Evolutionary conservation across 2,329 filamentous ascomycete genomes (phyloP), one percentile per base, ranked within the genome.

Genomic region (Pseudophaeomoniella oleicola): DNA sequence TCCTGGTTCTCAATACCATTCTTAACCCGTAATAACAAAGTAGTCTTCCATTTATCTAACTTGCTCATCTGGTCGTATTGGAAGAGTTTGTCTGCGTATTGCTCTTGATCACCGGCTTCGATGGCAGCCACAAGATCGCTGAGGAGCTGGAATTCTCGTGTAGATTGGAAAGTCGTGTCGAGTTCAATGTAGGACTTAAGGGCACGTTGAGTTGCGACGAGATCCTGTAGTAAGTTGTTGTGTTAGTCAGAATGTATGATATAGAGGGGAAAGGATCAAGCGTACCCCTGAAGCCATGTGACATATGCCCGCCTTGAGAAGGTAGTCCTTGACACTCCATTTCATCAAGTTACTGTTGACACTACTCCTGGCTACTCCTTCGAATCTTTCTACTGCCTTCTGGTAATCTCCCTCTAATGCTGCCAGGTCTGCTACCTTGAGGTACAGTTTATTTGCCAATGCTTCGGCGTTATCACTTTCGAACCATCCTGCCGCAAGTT

Each of bases 1-100:
- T 66, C 73, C 44, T 69, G 65, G 52, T 75, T 70, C 61, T 88
- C 80, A 49, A 94, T 92, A 37, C 69, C 69, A 50, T 78, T 78
- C 77, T 94, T 94, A 51, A 94, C 71, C 48, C 77, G 73, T 52
- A 93, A 63, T 44, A 94, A 59, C 39, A 94, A 65, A 19, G 80
- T 83, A 35, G 83, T 94, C 79, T 94, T 94, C 88, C 88, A 96
- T 66, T 88, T 90, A 55, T 94, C 87, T 52, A 96, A 64, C 67
- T 90, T 90, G 63, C 78, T 90, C 63, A 94, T 69, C 64, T 92
- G 83, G 57, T 94, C 86, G 54, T 75, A 96, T 56, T 88, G 78
- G 66, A 81, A 93, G 44, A 90, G 61, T 57, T 87, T 86, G 53
- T 93, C 84, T 15, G 80, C 74, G 51, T 93, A 96, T 42, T 71